Conservation (phyloP, 768 basidiomycete genomes). For the Amanita subjunquillea region DNA sequence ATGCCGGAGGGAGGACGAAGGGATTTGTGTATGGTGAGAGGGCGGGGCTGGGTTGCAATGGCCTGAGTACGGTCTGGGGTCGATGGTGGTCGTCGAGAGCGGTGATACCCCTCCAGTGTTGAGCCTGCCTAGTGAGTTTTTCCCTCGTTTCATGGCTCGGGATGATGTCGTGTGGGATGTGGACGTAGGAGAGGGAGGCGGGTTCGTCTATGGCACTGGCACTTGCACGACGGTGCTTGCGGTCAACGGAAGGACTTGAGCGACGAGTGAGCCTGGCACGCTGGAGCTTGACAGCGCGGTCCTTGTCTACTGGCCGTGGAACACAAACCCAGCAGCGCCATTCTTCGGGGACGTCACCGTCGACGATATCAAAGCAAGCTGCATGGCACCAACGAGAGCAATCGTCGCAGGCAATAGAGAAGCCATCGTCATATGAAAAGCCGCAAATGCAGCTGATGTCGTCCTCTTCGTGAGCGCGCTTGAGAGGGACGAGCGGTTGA, state of each 20-base stretch:
- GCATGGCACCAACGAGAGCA: constrained; percentile 83
- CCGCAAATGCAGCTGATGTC: constrained; percentile 55
- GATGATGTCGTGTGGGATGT: constrained; percentile 35
- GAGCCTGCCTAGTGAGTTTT: constrained; percentile 47
- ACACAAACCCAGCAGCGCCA: constrained; percentile 70
- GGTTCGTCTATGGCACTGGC: constrained; percentile 27
- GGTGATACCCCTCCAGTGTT: constrained; percentile 59
- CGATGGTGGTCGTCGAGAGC: constrained; percentile 22
- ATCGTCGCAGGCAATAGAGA: constrained; percentile 75
- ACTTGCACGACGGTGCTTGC: constrained; percentile 28
- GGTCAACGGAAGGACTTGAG: constrained; percentile 18
- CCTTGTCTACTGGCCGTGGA: constrained; percentile 36
- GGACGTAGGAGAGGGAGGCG: constrained; percentile 33
- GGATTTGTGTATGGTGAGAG: constrained; percentile 26
- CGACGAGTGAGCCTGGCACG: constrained; percentile 19
- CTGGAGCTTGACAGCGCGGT: constrained; percentile 36
- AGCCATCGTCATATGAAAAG: constrained; percentile 68
- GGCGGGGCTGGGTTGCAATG: constrained; percentile 23
- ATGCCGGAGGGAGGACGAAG: constrained; percentile 43
- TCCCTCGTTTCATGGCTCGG: constrained; percentile 31
- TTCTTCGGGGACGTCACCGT: constrained; percentile 56
- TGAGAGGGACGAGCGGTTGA: neutral
- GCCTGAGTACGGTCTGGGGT: constrained; percentile 10
- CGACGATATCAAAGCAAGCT: constrained; percentile 59
- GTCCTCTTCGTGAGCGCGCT: neutral